phyloP scores from a whole-genome alignment of 1,139 yeast species.

The Suhomyces kunorum region DNA sequence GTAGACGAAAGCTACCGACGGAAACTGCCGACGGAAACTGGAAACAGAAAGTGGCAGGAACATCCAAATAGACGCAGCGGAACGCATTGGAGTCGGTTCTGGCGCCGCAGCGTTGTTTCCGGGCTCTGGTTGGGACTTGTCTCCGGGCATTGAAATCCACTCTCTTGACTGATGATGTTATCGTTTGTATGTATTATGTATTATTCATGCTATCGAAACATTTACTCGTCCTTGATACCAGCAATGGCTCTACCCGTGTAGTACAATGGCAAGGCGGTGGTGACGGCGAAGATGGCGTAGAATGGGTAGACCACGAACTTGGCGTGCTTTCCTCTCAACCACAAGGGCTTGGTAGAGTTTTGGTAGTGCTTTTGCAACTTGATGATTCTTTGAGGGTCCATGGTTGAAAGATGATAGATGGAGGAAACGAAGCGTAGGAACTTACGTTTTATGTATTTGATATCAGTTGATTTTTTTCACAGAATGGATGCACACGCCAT shows the following conservation, averaged over 20 bases:
- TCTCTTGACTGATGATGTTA: neutral
- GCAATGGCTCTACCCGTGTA: conserved; percentile 78
- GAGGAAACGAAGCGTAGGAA: conserved; percentile 3
- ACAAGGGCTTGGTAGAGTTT: conserved; percentile 67
- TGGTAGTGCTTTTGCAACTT: conserved; percentile 77
- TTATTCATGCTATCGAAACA: conserved; percentile 6
- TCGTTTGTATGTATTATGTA: conserved; percentile 6
- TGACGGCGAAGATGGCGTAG: conserved; percentile 78
- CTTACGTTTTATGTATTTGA: conserved; percentile 6
- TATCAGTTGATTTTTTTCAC: conserved; percentile 25
- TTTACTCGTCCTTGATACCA: conserved; percentile 61
- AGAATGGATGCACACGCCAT: conserved; percentile 10
- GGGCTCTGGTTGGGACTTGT: neutral
- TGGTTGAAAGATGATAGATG: conserved; percentile 16
- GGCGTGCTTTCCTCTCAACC: conserved; percentile 75
- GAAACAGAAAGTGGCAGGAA: too few relatives aligned
- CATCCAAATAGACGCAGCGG: too few relatives aligned
- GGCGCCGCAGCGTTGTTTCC: neutral
- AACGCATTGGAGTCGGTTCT: too few relatives aligned
- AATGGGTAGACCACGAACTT: conserved; percentile 84
- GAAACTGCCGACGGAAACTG: too few relatives aligned
- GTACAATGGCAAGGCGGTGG: conserved; percentile 68
- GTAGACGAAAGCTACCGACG: too few relatives aligned
- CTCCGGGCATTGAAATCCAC: neutral
- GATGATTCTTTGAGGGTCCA: conserved; percentile 69